Evolutionary conservation across 208 protist genomes (phyloP).

Genomic region (Leishmania martiniquensis): DNA sequence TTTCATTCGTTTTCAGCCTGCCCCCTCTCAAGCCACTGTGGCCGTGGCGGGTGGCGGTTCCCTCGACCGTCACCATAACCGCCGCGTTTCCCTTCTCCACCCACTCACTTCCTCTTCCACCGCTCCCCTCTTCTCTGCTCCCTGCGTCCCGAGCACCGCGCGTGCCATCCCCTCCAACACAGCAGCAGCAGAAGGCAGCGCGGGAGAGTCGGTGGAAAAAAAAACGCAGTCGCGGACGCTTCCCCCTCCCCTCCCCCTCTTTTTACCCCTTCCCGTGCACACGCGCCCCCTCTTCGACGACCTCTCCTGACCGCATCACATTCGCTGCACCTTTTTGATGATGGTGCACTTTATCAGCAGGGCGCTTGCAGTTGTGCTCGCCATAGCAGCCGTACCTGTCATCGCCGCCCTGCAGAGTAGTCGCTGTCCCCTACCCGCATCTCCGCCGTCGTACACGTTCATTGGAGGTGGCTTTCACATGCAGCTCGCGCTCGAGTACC

Average conservation of each 20-base stretch:
- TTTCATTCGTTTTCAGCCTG: too few relatives aligned
- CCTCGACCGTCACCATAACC: too few relatives aligned
- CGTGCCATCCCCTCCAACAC: not conserved
- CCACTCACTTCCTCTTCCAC: not conserved
- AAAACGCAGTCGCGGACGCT: not conserved
- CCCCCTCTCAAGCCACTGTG: too few relatives aligned
- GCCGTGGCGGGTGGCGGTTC: too few relatives aligned
- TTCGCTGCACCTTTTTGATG: not conserved
- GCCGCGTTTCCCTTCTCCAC: not conserved
- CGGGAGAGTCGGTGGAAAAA: not conserved
- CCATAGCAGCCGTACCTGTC: not conserved
- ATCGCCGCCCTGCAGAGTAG: slow-evolving; percentile 3
- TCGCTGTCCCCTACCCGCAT: slow-evolving; percentile 11
- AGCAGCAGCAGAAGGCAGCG: not conserved
- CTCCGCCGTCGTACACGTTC: slow-evolving; percentile 28
- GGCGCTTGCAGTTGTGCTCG: slow-evolving; percentile 2
- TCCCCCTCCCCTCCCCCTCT: not conserved
- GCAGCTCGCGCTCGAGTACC: slow-evolving; percentile 72
- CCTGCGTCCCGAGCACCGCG: not conserved
- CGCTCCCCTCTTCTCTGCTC: not conserved
- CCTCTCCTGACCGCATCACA: not conserved
- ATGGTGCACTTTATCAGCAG: not conserved
- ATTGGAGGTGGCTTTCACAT: slow-evolving; percentile 78
- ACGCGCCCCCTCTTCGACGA: not conserved
- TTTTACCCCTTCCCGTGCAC: not conserved